Conservation (phyloP, 2,329 filamentous ascomycete genomes). For the Pseudogymnoascus sp. region DNA sequence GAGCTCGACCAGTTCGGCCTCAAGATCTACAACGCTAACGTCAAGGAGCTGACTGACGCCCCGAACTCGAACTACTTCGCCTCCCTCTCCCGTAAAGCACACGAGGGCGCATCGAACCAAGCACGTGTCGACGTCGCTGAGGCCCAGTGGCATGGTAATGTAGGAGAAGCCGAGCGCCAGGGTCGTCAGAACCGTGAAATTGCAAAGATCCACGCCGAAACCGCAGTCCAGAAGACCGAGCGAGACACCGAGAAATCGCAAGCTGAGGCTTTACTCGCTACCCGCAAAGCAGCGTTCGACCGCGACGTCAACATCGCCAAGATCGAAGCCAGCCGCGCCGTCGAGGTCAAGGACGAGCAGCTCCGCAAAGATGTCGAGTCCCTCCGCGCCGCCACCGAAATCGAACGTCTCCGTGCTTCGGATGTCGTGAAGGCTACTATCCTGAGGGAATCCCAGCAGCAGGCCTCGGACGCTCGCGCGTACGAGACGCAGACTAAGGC, state of each 20-base stretch:
- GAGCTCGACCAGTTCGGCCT: slow-evolving; percentile 77
- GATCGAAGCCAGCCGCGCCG: slow-evolving; percentile 63
- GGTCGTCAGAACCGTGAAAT: slow-evolving; percentile 79
- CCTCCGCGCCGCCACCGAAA: slow-evolving; percentile 68
- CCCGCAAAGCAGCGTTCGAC: slow-evolving; percentile 61
- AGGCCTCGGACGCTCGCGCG: slow-evolving; percentile 56
- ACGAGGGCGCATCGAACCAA: slow-evolving; percentile 78
- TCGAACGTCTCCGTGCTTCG: slow-evolving; percentile 68
- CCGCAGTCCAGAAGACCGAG: slow-evolving; percentile 75
- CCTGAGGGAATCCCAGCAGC: slow-evolving; percentile 56
- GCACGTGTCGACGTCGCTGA: slow-evolving; percentile 59
- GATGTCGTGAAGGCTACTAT: slow-evolving; percentile 74
- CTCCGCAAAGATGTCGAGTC: slow-evolving; percentile 69
- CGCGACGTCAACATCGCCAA: slow-evolving; percentile 68
- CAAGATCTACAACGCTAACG: slow-evolving; percentile 62
- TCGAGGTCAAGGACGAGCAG: slow-evolving; percentile 71
- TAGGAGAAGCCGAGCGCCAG: slow-evolving; percentile 68
- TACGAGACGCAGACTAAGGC: slow-evolving; percentile 54
- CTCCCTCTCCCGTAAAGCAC: slow-evolving; percentile 71
- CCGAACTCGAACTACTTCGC: slow-evolving; percentile 76
- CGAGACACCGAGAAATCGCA: slow-evolving; percentile 72
- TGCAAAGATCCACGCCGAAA: slow-evolving; percentile 79
- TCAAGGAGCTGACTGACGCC: slow-evolving; percentile 81
- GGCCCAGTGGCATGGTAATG: slow-evolving; percentile 56
- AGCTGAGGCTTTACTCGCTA: slow-evolving; percentile 68